Conservation (phyloP, 2,329 filamentous ascomycete species). For the Neonectria coccinea region DNA sequence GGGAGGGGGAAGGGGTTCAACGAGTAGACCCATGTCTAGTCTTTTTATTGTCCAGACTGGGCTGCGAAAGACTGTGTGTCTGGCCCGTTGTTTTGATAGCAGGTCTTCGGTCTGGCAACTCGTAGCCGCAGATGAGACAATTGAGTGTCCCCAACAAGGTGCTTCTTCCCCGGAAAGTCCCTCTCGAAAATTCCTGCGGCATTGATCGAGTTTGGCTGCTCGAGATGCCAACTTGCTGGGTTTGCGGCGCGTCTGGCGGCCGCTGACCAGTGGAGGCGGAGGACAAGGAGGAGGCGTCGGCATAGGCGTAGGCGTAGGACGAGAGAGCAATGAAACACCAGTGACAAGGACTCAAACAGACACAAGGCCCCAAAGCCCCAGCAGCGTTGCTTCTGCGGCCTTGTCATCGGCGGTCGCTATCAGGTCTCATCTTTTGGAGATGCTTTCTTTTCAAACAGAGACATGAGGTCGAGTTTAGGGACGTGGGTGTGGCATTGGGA, state of each 20-base stretch:
- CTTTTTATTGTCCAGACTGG: conserved; percentile 28
- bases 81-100: conserved; percentile 36
- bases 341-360: conserved; percentile 5
- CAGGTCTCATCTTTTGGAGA: conserved; percentile 29
- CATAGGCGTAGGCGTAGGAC: neutral
- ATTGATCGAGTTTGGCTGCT: conserved; percentile 27
- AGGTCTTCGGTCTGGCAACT: conserved; percentile 29
- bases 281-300: neutral
- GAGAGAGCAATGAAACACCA: conserved; percentile 11
- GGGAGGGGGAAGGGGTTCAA: conserved; percentile 21
- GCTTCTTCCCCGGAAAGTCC: conserved; percentile 24
- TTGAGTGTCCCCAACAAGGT: conserved; percentile 33
- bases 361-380: conserved; percentile 8
- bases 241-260: conserved; percentile 25
- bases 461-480: conserved; percentile 45
- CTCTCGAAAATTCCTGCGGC: conserved; percentile 29
- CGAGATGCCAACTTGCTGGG: conserved; percentile 6
- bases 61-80: neutral
- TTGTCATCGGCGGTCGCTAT: conserved; percentile 7
- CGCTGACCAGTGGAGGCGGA: conserved; percentile 19
- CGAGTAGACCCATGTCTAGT: conserved; percentile 41
- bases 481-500: conserved; percentile 47
- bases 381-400: conserved; percentile 13
- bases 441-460: conserved; percentile 36
- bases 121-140: conserved; percentile 42